Percentiles rank a stretch among this genome's conserved stretches.
Evolutionary conservation across 148 eudicot species (phyloP).

Genomic region (Bassia scoparia): DNA sequence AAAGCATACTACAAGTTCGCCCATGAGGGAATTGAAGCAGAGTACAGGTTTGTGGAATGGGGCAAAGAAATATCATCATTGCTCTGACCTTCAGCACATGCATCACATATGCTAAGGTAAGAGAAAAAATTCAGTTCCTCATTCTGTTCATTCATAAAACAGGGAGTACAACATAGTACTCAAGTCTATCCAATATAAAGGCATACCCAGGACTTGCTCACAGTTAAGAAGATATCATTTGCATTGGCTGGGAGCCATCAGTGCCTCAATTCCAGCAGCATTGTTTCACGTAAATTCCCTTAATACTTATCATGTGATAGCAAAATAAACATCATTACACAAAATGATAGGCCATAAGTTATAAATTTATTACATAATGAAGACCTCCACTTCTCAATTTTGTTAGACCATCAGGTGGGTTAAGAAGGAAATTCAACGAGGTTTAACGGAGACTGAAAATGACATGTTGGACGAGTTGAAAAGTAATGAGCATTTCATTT

Average conservation of each 20-base stretch:
- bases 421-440: too few relatives aligned
- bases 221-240: constrained; percentile 93
- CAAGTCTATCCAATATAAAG: background rate
- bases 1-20: constrained; percentile 70
- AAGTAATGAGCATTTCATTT: too few relatives aligned
- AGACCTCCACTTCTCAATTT: background rate
- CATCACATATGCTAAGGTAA: constrained; percentile 94
- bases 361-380: background rate
- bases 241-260: constrained; percentile 89
- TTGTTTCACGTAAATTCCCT: constrained; percentile 87
- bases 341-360: background rate
- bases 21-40: constrained; percentile 98
- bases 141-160: background rate
- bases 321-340: constrained; percentile 5
- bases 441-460: too few relatives aligned
- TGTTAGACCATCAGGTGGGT: too few relatives aligned
- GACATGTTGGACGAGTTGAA: too few relatives aligned
- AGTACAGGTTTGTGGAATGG: constrained; percentile 96
- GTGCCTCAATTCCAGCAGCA: constrained; percentile 88
- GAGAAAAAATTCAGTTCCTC: background rate
- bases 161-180: too few relatives aligned
- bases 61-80: constrained; percentile 92
- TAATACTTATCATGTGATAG: constrained; percentile 46
- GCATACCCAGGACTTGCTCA: constrained; percentile 69
- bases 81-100: constrained; percentile 76